A percentile compares a stretch with the other conserved stretches of the same genome.
Conservation (phyloP, 2,329 filamentous ascomycete genomes). For the Cladobotryum mycophilum region DNA sequence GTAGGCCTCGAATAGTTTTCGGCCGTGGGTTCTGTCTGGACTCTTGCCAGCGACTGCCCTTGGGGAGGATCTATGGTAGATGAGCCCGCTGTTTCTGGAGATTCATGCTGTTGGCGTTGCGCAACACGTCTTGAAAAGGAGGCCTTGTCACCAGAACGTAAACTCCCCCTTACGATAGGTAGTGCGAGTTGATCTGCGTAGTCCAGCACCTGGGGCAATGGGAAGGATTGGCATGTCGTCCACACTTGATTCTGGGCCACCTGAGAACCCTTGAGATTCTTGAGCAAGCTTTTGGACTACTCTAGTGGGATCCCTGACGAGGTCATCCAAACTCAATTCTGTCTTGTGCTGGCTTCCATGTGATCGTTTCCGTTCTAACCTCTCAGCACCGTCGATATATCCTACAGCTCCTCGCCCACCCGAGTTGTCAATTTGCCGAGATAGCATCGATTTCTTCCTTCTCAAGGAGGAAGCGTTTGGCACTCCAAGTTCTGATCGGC, state of each 20-base stretch:
- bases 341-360: constrained; percentile 45
- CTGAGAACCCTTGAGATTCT: constrained; percentile 42
- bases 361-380: constrained; percentile 68
- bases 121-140: constrained; percentile 68
- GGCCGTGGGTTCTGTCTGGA: constrained; percentile 62
- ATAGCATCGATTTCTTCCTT: constrained; percentile 94
- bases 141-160: constrained; percentile 69
- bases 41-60: constrained; percentile 50
- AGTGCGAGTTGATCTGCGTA: constrained; percentile 86
- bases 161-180: constrained; percentile 81
- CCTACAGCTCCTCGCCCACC: constrained; percentile 50
- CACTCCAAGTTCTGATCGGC: constrained; percentile 45
- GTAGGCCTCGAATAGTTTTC: constrained; percentile 59
- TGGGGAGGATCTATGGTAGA: constrained; percentile 40
- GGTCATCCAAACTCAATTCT: constrained; percentile 68
- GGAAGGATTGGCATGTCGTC: constrained; percentile 86
- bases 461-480: constrained; percentile 48
- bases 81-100: constrained; percentile 17
- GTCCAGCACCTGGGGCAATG: constrained; percentile 66
- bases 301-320: constrained; percentile 73
- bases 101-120: constrained; percentile 56
- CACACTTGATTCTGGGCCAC: constrained; percentile 34
- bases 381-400: constrained; percentile 79
- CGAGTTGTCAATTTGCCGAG: constrained; percentile 77
- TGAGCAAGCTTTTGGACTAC: constrained; percentile 63